Evolutionary conservation across 352 stramenopile genomes (phyloP).

Genomic region (Phytophthora citricola): DNA sequence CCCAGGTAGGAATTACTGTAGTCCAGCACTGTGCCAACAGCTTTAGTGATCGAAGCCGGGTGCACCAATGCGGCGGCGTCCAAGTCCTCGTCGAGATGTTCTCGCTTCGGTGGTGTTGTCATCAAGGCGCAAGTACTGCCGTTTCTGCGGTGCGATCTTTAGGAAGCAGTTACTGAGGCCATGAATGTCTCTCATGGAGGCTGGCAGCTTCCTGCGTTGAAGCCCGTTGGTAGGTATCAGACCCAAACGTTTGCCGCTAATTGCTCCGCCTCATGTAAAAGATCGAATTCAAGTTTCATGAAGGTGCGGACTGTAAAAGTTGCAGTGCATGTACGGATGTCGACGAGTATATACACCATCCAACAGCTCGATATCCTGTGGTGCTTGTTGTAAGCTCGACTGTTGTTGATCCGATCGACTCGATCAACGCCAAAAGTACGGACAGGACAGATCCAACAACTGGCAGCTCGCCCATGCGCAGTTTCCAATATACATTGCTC

Average conservation of each 20-base stretch:
- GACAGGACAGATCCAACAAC: conserved; percentile 2
- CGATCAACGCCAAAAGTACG: neutral
- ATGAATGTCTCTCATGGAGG: conserved; percentile 13
- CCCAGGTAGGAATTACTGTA: conserved; percentile 80
- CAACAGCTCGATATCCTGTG: neutral
- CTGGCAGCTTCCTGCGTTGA: neutral
- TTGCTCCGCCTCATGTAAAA: neutral
- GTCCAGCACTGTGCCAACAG: conserved; percentile 48
- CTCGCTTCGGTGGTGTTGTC: conserved; percentile 22
- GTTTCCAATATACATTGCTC: neutral
- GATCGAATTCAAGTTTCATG: conserved; percentile 2
- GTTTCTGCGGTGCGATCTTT: conserved; percentile 15
- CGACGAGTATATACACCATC: neutral
- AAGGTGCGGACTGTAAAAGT: neutral
- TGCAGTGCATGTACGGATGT: too few relatives aligned
- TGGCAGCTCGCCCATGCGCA: neutral
- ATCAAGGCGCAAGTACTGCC: conserved; percentile 6
- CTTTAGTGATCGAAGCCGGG: neutral
- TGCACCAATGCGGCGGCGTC: conserved; percentile 13
- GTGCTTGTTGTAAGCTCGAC: too few relatives aligned
- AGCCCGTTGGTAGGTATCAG: neutral
- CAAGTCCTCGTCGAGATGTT: conserved; percentile 17
- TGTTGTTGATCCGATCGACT: too few relatives aligned
- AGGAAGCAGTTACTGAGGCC: conserved; percentile 15
- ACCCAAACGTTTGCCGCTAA: neutral